Evolutionary conservation across 176 grass and related monocot genomes (phyloP), one percentile per base, ranked within the genome.

Genomic region (Microstegium vimineum): DNA sequence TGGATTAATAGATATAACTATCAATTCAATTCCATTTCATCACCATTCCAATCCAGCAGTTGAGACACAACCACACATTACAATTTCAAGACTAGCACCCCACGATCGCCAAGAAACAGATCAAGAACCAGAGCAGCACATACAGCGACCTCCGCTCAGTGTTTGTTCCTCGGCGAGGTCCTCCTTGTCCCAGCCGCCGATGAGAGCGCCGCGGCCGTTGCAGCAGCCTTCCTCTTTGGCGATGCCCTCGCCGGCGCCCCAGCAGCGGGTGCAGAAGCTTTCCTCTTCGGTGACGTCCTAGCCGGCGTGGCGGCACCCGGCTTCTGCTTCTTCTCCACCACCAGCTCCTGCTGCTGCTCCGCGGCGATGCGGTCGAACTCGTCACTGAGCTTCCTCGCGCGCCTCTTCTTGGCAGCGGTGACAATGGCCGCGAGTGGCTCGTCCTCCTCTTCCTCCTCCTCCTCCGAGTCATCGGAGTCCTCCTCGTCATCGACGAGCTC

Each of bases 351-450:
- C 67, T 71, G 59, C 16, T 75, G 85, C 68, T 84, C 28, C 27
- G 65, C 76, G 18, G 93, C 90, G 30, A 93, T 87, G 82, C 56
- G 85, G 66, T 95, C 90, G 42, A 98, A 93, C 77, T 95, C 90
- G 54, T 87, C 89, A 9, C 63, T 66, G 8, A 95, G 93, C 75
- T 87, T 84, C 66, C 92, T 82, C 6, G 28, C 84, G 47, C 90
- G 90, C 90, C 81, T 94, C 64, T 68, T 92, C 73, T 85, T 95
- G 67, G 82, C 90, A 0, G 82, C 85, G 2, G 75, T 76, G 1
- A 79, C 87, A n/a, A 89, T 78, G 74, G 69, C 32, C 0, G 61
- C 70, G 36, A 87, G 78, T 42, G 83, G 59, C 45, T 87, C 71
- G 16, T 70, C 60, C 5, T 57, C 80, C 12, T 1, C 52, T 14